Percentiles rank a stretch among this genome's conserved stretches.
phyloP scores from a whole-genome alignment of 2,329 filamentous ascomycete genomes.

The Xylaria sp. region DNA sequence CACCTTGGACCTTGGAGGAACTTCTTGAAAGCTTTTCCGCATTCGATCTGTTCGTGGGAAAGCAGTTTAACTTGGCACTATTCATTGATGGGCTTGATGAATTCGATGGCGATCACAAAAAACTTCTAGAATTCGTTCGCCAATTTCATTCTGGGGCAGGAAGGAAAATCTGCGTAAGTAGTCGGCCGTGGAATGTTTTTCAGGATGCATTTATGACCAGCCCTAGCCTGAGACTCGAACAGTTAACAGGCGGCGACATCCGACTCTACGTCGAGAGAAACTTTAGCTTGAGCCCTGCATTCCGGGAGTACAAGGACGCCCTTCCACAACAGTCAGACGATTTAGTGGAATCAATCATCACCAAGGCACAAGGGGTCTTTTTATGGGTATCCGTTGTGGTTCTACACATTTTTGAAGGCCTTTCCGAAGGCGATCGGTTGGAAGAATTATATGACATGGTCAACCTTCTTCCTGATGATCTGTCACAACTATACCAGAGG shows the following conservation, averaged over 20 bases:
- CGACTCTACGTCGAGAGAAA: conserved; percentile 37
- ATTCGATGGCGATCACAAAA: conserved; percentile 7
- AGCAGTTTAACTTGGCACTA: conserved; percentile 11
- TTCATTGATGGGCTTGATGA: conserved; percentile 18
- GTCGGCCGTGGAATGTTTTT: conserved; percentile 44
- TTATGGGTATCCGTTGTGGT: conserved; percentile 39
- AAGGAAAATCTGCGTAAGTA: conserved; percentile 42
- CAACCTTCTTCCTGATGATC: conserved; percentile 4
- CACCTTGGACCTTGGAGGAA: conserved; percentile 14
- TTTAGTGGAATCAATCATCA: conserved; percentile 29
- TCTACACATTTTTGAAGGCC: conserved; percentile 3
- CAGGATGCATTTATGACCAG: conserved; percentile 35
- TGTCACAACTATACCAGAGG: conserved; percentile 8
- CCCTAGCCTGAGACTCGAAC: conserved; percentile 40
- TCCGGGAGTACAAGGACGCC: conserved; percentile 6
- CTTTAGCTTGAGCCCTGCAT: conserved; percentile 21
- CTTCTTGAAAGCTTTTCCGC: conserved; percentile 7
- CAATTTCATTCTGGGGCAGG: background rate
- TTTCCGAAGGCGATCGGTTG: conserved; percentile 10
- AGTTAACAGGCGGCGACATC: conserved; percentile 43
- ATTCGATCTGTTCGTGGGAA: background rate
- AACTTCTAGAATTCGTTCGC: background rate
- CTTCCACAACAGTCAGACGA: background rate
- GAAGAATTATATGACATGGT: background rate
- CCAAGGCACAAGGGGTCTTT: conserved; percentile 39